A percentile compares a stretch with the other conserved stretches of the same genome.
Conservation (phyloP, 495 filamentous ascomycete species). For the Talaromyces stipitatus region DNA sequence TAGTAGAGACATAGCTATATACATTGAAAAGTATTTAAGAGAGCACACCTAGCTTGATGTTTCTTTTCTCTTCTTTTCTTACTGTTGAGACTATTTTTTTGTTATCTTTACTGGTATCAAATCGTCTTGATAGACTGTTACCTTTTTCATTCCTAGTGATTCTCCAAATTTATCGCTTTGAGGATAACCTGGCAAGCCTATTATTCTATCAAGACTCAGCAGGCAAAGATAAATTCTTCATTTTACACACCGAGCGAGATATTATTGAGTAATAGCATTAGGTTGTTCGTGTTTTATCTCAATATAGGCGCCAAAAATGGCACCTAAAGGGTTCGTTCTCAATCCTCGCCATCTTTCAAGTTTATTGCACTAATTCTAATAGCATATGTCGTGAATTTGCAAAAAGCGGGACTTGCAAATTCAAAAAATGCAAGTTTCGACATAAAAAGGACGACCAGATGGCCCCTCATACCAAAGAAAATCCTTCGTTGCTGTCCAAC, state of each 20-base stretch:
- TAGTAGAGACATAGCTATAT: too few relatives aligned
- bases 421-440: slow-evolving; percentile 11
- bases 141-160: too few relatives aligned
- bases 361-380: not conserved
- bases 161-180: too few relatives aligned
- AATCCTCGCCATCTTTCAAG: not conserved
- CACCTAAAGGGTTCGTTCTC: not conserved
- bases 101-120: too few relatives aligned
- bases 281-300: not conserved
- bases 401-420: slow-evolving; percentile 8
- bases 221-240: too few relatives aligned
- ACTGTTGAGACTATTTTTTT: too few relatives aligned
- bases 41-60: too few relatives aligned
- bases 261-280: not conserved
- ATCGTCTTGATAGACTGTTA: too few relatives aligned
- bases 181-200: too few relatives aligned
- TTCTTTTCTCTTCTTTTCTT: too few relatives aligned
- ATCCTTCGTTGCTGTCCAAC: not conserved
- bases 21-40: too few relatives aligned
- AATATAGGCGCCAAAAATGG: not conserved
- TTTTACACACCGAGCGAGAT: not conserved
- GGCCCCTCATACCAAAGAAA: not conserved
- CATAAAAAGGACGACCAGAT: slow-evolving; percentile 4
- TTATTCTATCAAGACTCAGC: too few relatives aligned
- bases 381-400: slow-evolving; percentile 12